Evolutionary conservation across 768 basidiomycete genomes (phyloP), one percentile per base, ranked within the genome.

Genomic region (Galerina marginata): DNA sequence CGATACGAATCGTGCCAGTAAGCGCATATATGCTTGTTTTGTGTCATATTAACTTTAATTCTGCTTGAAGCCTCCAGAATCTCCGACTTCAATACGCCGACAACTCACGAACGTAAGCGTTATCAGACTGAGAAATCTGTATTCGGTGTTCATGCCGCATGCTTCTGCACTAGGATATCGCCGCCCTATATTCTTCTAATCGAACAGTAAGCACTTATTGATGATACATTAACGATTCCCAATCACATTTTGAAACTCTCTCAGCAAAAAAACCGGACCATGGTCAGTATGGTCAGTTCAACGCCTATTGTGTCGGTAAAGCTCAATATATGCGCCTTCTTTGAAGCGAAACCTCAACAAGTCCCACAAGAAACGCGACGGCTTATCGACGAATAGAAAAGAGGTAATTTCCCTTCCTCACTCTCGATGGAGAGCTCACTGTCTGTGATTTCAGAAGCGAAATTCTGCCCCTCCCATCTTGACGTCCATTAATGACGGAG

Each of bases 401-500:
- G 44, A 58, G 56, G 61, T 54, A 42, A 47, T 23, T 9, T 6
- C 12, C 5, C 0, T 3, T 36, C n/a, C 15, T 20, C n/a, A 33
- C 45, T 25, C 16, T 29, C 37, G 20, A 15, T 29, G 38, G 25
- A 37, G 26, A 25, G 44, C 20, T 44, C 23, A 48, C 6, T 45
- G 4, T 23, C 16, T 43, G 12, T n/a, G 54, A 42, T 42, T 56
- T 14, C 26, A 68, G 67, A 66, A 62, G 54, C 62, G 65, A 49
- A 62, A 62, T 11, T 68, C 67, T 40, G 67, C 67, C 6, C 67
- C 67, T 37, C 56, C 63, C 23, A 54, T 60, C 38, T 52, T 68
- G 29, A 25, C 46, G 12, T 44, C 61, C 43, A 23, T 43, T 46
- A 20, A 58, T n/a, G n/a, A 25, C 55, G 42, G 44, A 26, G 54